A percentile compares a stretch with the other conserved stretches of the same genome.
Evolutionary conservation across 495 filamentous ascomycete genomes (phyloP).

Genomic region (Daldinia decipiens): DNA sequence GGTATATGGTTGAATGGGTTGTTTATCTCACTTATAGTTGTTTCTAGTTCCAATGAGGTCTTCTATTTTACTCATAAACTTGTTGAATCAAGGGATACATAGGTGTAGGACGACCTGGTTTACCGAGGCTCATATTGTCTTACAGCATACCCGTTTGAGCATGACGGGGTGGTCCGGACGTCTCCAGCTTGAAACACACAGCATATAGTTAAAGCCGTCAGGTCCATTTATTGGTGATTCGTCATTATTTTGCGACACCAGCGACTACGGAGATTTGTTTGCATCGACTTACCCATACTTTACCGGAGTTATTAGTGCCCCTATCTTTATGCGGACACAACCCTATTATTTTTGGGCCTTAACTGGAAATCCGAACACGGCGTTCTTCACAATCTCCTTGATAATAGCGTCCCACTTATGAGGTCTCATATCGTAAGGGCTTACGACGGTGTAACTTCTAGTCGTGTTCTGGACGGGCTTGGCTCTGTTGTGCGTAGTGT

Average conservation of each 20-base stretch:
- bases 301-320: constrained; percentile 10
- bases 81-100: background rate
- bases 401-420: constrained; percentile 12
- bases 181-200: constrained; percentile 31
- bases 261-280: constrained; percentile 32
- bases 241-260: constrained; percentile 10
- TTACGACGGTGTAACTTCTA: constrained; percentile 13
- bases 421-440: constrained; percentile 7
- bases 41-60: background rate
- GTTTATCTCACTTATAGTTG: background rate
- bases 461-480: constrained; percentile 14
- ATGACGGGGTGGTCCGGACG: constrained; percentile 11
- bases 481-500: constrained; percentile 9
- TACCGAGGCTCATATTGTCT: constrained; percentile 3
- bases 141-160: background rate
- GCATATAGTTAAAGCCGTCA: constrained; percentile 27
- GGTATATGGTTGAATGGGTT: background rate
- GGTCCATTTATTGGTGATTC: constrained; percentile 22
- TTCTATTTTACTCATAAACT: background rate
- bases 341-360: constrained; percentile 7
- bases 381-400: background rate
- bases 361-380: background rate
- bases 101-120: background rate
- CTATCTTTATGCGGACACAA: constrained; percentile 17
- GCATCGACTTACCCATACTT: background rate